phyloP scores from a whole-genome alignment of 208 protist genomes.

The Acanthamoeba divionensis region DNA sequence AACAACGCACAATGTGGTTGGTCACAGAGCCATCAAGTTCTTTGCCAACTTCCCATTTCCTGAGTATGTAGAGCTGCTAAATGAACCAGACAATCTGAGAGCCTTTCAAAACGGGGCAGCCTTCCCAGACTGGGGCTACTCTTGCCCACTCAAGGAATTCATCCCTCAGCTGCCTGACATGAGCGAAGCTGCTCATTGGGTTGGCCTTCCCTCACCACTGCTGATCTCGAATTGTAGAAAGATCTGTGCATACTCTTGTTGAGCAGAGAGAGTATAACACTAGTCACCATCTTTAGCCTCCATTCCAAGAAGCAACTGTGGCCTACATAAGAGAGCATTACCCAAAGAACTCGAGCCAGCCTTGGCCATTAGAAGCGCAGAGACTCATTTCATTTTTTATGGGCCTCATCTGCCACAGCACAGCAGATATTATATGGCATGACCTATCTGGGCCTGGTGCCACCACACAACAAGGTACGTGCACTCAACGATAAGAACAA shows the following conservation, averaged over 20 bases:
- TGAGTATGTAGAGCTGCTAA: background rate
- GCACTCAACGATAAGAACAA: background rate
- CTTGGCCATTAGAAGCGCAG: background rate
- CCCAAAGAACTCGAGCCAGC: background rate
- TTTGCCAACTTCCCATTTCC: background rate
- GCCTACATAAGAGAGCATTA: background rate
- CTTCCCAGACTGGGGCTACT: slow-evolving; percentile 47
- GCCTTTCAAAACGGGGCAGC: slow-evolving; percentile 47
- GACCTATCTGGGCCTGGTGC: background rate
- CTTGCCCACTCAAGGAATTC: background rate
- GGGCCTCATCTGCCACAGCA: background rate
- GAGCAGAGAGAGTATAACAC: no score
- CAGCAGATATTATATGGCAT: slow-evolving; percentile 16
- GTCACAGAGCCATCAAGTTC: background rate
- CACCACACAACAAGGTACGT: background rate
- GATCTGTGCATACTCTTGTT: background rate
- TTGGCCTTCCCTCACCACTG: background rate
- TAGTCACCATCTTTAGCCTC: background rate
- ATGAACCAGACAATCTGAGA: background rate
- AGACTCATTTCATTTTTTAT: slow-evolving; percentile 34
- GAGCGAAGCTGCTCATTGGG: slow-evolving; percentile 46
- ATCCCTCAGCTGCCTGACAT: background rate
- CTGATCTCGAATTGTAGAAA: background rate
- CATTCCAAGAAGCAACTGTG: background rate
- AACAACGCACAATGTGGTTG: slow-evolving; percentile 30